phyloP scores from a whole-genome alignment of 2,329 filamentous ascomycete species.

The Cucurbitaria berberidis region DNA sequence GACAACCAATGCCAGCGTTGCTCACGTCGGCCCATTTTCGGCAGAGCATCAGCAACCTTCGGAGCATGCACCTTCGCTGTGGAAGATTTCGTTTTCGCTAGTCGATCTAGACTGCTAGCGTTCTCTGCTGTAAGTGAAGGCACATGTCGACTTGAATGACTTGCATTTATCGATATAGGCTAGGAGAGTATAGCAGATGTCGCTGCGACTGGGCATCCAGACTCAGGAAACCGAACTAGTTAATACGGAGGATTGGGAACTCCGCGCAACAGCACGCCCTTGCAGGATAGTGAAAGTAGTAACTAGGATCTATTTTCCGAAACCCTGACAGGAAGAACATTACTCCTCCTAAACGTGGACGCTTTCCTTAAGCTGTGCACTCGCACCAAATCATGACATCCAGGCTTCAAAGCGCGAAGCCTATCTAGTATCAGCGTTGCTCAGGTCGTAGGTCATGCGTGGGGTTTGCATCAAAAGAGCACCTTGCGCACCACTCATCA shows the following conservation, averaged over 20 bases:
- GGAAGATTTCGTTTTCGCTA: not conserved
- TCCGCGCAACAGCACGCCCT: not conserved
- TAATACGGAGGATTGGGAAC: not conserved
- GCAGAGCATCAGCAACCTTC: constrained; percentile 1
- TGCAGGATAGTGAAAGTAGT: not conserved
- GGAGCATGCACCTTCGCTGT: not conserved
- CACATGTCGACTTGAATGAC: not conserved
- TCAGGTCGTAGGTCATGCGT: not conserved
- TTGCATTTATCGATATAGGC: constrained; percentile 1
- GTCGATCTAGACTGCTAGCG: not conserved
- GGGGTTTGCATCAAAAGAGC: not conserved
- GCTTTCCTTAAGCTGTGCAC: no score
- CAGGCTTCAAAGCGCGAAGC: not conserved
- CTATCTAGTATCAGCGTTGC: not conserved
- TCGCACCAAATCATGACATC: no score
- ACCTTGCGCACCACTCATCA: not conserved
- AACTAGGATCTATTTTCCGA: not conserved
- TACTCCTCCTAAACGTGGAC: no score
- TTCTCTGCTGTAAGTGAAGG: not conserved
- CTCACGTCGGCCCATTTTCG: not conserved
- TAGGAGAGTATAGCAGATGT: not conserved
- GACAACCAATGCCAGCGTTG: not conserved
- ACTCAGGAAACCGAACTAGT: not conserved
- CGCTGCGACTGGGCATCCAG: not conserved
- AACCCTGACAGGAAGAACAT: not conserved